phyloP scores from a whole-genome alignment of 805 yeast genomes.

The Cyberlindnera amylophila region DNA sequence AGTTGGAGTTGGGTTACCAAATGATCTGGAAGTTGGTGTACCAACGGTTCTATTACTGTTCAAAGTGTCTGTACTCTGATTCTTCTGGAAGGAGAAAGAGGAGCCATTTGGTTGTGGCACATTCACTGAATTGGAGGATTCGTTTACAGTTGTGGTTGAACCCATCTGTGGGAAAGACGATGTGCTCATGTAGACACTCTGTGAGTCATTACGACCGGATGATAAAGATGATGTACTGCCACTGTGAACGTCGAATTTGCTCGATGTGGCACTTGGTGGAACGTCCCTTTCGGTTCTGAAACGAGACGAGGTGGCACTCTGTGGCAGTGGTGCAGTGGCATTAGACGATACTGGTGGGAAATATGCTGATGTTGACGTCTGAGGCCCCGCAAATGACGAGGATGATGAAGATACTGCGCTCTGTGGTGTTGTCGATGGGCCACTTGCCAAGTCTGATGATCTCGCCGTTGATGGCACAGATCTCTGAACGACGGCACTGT shows the following conservation, averaged over 20 bases:
- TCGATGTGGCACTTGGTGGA: conserved; percentile 5
- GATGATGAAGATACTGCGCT: not conserved
- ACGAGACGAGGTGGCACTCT: conserved; percentile 7
- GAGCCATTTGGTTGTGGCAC: no score
- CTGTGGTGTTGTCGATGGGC: not conserved
- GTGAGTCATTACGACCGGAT: not conserved
- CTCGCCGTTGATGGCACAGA: not conserved
- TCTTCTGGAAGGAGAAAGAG: no score
- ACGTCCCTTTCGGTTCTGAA: not conserved
- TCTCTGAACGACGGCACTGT: not conserved
- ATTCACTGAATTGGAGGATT: not conserved
- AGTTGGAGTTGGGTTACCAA: no score
- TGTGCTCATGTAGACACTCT: conserved; percentile 14
- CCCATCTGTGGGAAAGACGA: conserved; percentile 7
- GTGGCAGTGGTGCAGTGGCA: no score
- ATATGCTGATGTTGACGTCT: no score
- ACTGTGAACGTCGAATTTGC: conserved; percentile 3
- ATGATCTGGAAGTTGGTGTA: no score
- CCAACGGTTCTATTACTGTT: no score
- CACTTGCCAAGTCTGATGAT: not conserved
- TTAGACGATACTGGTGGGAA: no score
- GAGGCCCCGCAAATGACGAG: not conserved
- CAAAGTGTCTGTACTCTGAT: no score
- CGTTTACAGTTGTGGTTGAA: not conserved
- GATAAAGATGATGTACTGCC: not conserved